Percentiles rank a stretch among this genome's conserved stretches.
Conservation (phyloP, 1,284 basidiomycete genomes). For the Moesziomyces antarcticus region DNA sequence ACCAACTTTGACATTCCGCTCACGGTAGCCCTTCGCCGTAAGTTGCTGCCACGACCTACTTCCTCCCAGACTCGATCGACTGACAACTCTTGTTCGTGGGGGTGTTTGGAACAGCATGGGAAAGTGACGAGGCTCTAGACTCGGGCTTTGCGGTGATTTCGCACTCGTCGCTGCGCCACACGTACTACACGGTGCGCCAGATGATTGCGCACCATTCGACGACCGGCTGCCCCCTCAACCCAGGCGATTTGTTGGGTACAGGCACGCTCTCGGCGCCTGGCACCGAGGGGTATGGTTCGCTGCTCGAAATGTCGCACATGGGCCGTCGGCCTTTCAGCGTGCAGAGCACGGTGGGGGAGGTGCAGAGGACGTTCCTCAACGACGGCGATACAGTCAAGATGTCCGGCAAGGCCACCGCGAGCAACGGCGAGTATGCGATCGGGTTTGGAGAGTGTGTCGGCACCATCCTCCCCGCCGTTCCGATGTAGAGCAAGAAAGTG, state of each 20-base stretch:
- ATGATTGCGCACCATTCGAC: slow-evolving; percentile 49
- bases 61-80: neutral
- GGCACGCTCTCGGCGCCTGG: slow-evolving; percentile 39
- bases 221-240: slow-evolving; percentile 29
- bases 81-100: neutral
- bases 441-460: slow-evolving; percentile 35
- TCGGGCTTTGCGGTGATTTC: slow-evolving; percentile 5
- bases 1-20: slow-evolving; percentile 39
- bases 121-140: neutral
- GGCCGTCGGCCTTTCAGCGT: slow-evolving; percentile 11
- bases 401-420: neutral
- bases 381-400: slow-evolving; percentile 29
- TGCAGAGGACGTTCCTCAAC: slow-evolving; percentile 19
- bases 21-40: slow-evolving; percentile 20
- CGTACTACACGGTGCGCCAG: slow-evolving; percentile 41
- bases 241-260: slow-evolving; percentile 37
- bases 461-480: slow-evolving; percentile 14
- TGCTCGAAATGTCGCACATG: slow-evolving; percentile 25
- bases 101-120: neutral
- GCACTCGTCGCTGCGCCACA: slow-evolving; percentile 23
- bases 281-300: slow-evolving; percentile 13
- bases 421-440: neutral
- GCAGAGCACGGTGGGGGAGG: neutral
- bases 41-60: neutral
- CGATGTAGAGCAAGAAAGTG: slow-evolving; percentile 3